Conservation (phyloP, 2,329 filamentous ascomycete species). For the Plenodomus biglobosus region DNA sequence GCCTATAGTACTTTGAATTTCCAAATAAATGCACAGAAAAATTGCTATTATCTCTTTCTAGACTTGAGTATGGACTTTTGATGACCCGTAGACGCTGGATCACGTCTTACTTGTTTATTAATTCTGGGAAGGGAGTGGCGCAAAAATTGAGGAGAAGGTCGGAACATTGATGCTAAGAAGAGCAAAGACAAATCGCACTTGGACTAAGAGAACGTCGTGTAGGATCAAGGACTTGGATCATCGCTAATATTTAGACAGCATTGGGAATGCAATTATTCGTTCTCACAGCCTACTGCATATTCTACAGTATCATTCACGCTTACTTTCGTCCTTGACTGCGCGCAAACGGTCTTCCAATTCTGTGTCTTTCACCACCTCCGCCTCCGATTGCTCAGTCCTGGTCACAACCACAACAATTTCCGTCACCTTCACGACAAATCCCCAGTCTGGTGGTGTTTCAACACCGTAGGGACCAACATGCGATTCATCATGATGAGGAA, state of each 20-base stretch:
- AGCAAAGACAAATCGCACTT: not conserved
- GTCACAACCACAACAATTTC: slow-evolving; percentile 1
- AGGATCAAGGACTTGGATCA: too few species aligned
- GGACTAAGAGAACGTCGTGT: too few species aligned
- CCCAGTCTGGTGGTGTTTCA: slow-evolving; percentile 9
- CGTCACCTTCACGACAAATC: slow-evolving; percentile 1
- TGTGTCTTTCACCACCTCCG: not conserved
- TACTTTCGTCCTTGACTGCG: not conserved
- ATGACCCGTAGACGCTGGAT: slow-evolving; percentile 15
- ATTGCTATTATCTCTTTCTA: slow-evolving; percentile 7
- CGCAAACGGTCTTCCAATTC: not conserved
- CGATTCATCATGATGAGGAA: slow-evolving; percentile 10
- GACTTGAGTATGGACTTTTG: slow-evolving; percentile 12
- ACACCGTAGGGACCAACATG: slow-evolving; percentile 17
- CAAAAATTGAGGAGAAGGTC: not conserved
- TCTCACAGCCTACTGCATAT: too few species aligned
- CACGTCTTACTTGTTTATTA: too few species aligned
- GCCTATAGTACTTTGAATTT: too few species aligned
- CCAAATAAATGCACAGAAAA: slow-evolving; percentile 10
- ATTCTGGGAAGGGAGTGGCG: not conserved
- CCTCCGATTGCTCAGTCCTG: not conserved
- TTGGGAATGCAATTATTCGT: too few species aligned
- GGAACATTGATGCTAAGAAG: not conserved
- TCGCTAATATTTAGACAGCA: too few species aligned
- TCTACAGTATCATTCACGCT: not conserved